Percentiles rank a stretch among this genome's conserved stretches.
Evolutionary conservation across 2,329 filamentous ascomycete genomes (phyloP).

Genomic region (Pseudophaeomoniella oleicola): DNA sequence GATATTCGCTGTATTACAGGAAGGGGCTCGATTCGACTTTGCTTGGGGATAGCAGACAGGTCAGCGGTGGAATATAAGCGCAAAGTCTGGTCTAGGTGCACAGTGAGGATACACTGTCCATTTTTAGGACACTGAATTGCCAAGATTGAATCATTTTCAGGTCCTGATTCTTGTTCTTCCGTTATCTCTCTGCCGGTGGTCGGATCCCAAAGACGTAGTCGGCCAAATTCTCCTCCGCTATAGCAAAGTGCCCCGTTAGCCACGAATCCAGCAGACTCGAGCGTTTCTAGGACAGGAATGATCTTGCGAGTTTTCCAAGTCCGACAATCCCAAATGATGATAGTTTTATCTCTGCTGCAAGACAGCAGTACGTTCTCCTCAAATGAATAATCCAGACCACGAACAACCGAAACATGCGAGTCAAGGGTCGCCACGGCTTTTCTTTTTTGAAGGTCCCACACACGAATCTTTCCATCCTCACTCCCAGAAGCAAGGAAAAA

Average conservation of each 20-base stretch:
- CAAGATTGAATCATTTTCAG: slow-evolving; percentile 54
- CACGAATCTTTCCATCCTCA: slow-evolving; percentile 80
- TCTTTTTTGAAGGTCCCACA: slow-evolving; percentile 84
- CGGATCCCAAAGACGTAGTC: slow-evolving; percentile 70
- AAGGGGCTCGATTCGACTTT: slow-evolving; percentile 38
- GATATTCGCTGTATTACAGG: slow-evolving; percentile 64
- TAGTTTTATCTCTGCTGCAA: slow-evolving; percentile 80
- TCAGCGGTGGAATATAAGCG: slow-evolving; percentile 51
- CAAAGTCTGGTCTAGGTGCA: slow-evolving; percentile 82
- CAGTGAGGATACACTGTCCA: slow-evolving; percentile 50
- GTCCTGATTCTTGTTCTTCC: slow-evolving; percentile 48
- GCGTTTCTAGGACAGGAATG: slow-evolving; percentile 68
- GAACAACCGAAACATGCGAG: slow-evolving; percentile 90
- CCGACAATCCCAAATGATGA: slow-evolving; percentile 77
- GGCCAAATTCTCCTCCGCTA: slow-evolving; percentile 72
- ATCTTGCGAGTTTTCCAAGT: slow-evolving; percentile 75
- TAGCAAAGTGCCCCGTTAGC: slow-evolving; percentile 57
- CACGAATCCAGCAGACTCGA: slow-evolving; percentile 74
- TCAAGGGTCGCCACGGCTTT: slow-evolving; percentile 65
- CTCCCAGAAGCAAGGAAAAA: slow-evolving; percentile 81
- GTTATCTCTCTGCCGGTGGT: slow-evolving; percentile 67
- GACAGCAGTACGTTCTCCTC: slow-evolving; percentile 65
- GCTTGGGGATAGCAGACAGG: slow-evolving; percentile 18
- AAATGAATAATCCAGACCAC: slow-evolving; percentile 66
- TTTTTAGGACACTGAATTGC: slow-evolving; percentile 48